Percentiles rank a stretch among this genome's conserved stretches.
Conservation (phyloP, 1,284 basidiomycete genomes). For the Ustilago sp. region DNA sequence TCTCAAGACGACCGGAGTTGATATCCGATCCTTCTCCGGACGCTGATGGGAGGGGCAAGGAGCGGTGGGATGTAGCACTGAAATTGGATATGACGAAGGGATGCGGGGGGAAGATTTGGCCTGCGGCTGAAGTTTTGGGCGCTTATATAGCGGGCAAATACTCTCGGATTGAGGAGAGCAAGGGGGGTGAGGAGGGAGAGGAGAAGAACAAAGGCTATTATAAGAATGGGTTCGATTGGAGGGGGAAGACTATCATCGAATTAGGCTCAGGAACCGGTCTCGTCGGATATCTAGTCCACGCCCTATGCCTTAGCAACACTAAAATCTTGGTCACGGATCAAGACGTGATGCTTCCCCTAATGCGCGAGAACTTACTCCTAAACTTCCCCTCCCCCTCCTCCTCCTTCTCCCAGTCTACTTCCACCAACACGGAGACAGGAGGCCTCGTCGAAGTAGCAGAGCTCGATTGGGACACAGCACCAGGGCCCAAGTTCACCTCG, state of each 20-base stretch:
- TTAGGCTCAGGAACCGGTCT: constrained; percentile 88
- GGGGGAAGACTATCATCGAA: constrained; percentile 75
- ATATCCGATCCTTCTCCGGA: neutral
- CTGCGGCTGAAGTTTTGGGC: constrained; percentile 82
- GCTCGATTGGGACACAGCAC: constrained; percentile 60
- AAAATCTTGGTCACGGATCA: constrained; percentile 86
- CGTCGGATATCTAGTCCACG: constrained; percentile 83
- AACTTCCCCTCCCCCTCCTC: constrained; percentile 34
- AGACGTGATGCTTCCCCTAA: constrained; percentile 71
- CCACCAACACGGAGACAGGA: neutral
- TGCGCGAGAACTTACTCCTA: constrained; percentile 57
- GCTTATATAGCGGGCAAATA: constrained; percentile 54
- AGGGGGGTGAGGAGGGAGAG: neutral
- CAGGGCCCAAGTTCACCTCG: constrained; percentile 61
- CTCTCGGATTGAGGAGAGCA: constrained; percentile 8
- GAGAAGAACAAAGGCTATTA: constrained; percentile 12
- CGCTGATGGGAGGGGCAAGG: neutral
- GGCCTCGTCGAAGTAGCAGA: constrained; percentile 11
- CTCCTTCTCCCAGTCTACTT: neutral
- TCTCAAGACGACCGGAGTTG: constrained; percentile 22
- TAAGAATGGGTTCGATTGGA: constrained; percentile 41
- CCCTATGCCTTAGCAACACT: constrained; percentile 73
- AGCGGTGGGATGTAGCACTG: constrained; percentile 71
- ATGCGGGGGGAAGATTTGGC: constrained; percentile 92
- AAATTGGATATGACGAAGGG: constrained; percentile 82